Conservation (phyloP, 1,284 basidiomycete genomes). For the Bondarzewia mesenterica region DNA sequence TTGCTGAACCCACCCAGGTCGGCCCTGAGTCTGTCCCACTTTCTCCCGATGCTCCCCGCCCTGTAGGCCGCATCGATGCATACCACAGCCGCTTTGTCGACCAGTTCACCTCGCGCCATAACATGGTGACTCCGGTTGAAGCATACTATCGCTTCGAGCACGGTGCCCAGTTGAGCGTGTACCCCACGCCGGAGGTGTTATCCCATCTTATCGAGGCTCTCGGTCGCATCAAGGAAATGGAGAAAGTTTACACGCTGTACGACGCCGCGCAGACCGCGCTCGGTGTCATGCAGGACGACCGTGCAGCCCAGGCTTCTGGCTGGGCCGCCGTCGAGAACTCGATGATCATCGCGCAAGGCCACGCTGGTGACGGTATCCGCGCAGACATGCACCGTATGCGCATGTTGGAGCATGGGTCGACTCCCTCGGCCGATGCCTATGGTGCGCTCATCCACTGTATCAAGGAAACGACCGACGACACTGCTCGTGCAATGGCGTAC, state of each 20-base stretch:
- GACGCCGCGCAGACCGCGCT: conserved; percentile 61
- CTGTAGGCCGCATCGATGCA: conserved; percentile 1
- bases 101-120: conserved; percentile 25
- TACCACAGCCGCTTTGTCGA: conserved; percentile 17
- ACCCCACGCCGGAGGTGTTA: conserved; percentile 47
- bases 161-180: conserved; percentile 29
- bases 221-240: conserved; percentile 53
- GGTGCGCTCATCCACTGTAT: conserved; percentile 82
- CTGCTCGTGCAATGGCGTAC: conserved; percentile 75
- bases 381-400: conserved; percentile 79
- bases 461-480: conserved; percentile 92
- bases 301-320: conserved; percentile 41
- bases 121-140: conserved; percentile 22
- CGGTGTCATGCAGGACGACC: conserved; percentile 33
- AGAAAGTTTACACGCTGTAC: conserved; percentile 64
- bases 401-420: conserved; percentile 70
- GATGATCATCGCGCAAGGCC: conserved; percentile 82
- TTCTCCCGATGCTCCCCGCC: too few species aligned
- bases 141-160: conserved; percentile 32
- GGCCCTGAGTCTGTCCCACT: too few species aligned
- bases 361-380: conserved; percentile 70
- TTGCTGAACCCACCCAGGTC: not conserved
- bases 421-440: conserved; percentile 84
- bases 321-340: conserved; percentile 82
- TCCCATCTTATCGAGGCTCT: conserved; percentile 61